A percentile compares a stretch with the other conserved stretches of the same genome.
Conservation (phyloP, 768 basidiomycete species). For the Boletus rubroflammeus region DNA sequence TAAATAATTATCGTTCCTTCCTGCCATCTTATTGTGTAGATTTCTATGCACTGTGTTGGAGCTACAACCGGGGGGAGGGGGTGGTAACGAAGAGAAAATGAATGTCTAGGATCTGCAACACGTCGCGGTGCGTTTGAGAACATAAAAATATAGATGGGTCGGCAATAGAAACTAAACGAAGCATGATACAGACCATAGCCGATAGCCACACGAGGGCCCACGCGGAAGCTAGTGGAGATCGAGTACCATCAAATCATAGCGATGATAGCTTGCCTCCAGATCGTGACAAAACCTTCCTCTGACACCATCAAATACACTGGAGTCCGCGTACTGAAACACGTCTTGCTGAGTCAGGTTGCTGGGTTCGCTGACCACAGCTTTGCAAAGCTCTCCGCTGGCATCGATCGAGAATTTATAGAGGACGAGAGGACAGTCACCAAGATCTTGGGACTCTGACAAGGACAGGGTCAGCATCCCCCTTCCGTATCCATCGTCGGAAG, state of each 20-base stretch:
- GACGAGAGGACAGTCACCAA: not conserved
- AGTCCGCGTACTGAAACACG: not conserved
- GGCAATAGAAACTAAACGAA: not conserved
- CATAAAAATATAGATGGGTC: not conserved
- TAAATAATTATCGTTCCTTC: not conserved
- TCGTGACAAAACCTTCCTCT: slow-evolving; percentile 20
- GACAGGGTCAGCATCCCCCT: slow-evolving; percentile 16
- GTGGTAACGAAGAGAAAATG: not conserved
- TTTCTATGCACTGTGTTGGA: not conserved
- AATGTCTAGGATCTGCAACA: not conserved
- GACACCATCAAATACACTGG: slow-evolving; percentile 15
- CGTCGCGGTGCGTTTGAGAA: not conserved
- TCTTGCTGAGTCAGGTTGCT: slow-evolving; percentile 7
- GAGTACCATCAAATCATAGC: slow-evolving; percentile 13
- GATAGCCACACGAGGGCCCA: no score
- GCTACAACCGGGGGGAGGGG: not conserved
- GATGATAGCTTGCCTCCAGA: not conserved
- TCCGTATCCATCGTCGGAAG: slow-evolving; percentile 15
- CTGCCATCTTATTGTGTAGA: not conserved
- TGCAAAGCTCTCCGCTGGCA: slow-evolving; percentile 15
- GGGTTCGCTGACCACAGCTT: slow-evolving; percentile 11
- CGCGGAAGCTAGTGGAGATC: slow-evolving; percentile 8
- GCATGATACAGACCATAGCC: not conserved
- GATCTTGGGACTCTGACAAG: not conserved
- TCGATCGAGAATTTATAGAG: slow-evolving; percentile 22